Percentiles rank a stretch among this genome's conserved stretches.
Evolutionary conservation across 2,329 filamentous ascomycete species (phyloP).

Genomic region (Pseudogymnoascus sp.): DNA sequence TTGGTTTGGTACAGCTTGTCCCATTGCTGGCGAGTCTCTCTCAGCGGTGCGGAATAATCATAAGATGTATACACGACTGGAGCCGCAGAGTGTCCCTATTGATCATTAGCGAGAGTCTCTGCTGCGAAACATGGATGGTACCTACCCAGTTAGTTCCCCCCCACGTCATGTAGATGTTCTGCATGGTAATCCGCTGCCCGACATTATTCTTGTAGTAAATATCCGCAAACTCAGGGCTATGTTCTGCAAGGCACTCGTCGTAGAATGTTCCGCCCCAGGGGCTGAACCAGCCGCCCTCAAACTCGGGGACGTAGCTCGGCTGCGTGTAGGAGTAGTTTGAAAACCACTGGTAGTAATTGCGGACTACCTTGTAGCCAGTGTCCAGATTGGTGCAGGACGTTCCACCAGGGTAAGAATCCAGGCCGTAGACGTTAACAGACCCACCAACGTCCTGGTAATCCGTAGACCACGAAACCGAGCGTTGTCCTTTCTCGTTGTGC

Average conservation of each 20-base stretch:
- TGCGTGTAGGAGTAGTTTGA: conserved; percentile 46
- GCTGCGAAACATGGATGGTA: not conserved
- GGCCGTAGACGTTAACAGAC: conserved; percentile 41
- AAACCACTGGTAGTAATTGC: conserved; percentile 50
- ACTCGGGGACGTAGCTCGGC: conserved; percentile 44
- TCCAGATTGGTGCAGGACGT: conserved; percentile 41
- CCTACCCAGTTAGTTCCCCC: conserved; percentile 48
- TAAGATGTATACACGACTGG: conserved; percentile 42
- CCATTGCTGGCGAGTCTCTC: conserved; percentile 45
- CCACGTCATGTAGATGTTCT: conserved; percentile 44
- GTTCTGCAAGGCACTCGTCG: conserved; percentile 39
- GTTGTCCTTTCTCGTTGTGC: conserved; percentile 43
- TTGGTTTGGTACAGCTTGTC: conserved; percentile 48
- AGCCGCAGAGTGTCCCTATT: conserved; percentile 27
- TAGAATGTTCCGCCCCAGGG: conserved; percentile 45
- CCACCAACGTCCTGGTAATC: conserved; percentile 50
- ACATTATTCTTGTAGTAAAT: conserved; percentile 50
- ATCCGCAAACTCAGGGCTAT: conserved; percentile 40
- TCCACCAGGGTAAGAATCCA: conserved; percentile 40
- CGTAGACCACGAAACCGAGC: conserved; percentile 42
- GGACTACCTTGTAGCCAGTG: conserved; percentile 40
- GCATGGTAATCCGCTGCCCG: conserved; percentile 39
- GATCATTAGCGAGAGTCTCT: conserved; percentile 1
- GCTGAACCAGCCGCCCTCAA: conserved; percentile 46
- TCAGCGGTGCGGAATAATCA: conserved; percentile 40